phyloP scores from a whole-genome alignment of 495 filamentous ascomycete genomes.

The Pyronema domesticum region DNA sequence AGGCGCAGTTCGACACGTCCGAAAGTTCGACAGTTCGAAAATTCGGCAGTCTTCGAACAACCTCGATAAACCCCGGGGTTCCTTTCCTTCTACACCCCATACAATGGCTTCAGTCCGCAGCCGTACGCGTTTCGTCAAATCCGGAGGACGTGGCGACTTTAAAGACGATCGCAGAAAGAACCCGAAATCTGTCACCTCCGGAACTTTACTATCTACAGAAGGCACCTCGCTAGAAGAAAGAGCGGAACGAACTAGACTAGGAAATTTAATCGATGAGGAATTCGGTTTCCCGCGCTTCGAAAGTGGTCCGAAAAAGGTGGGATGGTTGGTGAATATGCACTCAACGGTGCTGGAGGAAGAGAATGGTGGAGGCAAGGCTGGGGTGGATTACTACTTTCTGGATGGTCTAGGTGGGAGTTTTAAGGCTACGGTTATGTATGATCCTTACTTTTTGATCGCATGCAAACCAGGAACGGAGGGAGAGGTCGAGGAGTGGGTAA shows the following conservation, averaged over 20 bases:
- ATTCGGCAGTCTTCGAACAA: background rate
- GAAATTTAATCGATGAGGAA: conserved; percentile 77
- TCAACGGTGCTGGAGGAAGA: conserved; percentile 73
- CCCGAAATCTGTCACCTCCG: conserved; percentile 60
- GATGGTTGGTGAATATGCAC: conserved; percentile 93
- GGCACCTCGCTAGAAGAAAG: conserved; percentile 65
- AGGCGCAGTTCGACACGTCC: no score
- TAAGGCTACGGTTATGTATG: conserved; percentile 90
- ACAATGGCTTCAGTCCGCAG: background rate
- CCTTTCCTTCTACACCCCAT: background rate
- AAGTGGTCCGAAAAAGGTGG: conserved; percentile 62
- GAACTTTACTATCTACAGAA: conserved; percentile 56
- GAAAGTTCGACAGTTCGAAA: no score
- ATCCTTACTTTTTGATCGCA: conserved; percentile 89
- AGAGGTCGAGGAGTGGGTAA: conserved; percentile 92
- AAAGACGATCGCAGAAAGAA: conserved; percentile 14
- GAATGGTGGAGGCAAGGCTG: conserved; percentile 61
- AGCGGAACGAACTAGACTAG: conserved; percentile 63
- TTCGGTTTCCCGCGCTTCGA: conserved; percentile 92
- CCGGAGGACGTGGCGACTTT: conserved; percentile 28
- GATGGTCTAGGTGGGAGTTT: conserved; percentile 85
- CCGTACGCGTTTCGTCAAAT: conserved; percentile 6
- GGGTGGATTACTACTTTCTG: conserved; percentile 92
- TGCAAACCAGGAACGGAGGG: conserved; percentile 52
- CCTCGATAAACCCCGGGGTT: background rate